Conservation (phyloP, 2,329 filamentous ascomycete species). For the Cephalotrichum gorgonifer region DNA sequence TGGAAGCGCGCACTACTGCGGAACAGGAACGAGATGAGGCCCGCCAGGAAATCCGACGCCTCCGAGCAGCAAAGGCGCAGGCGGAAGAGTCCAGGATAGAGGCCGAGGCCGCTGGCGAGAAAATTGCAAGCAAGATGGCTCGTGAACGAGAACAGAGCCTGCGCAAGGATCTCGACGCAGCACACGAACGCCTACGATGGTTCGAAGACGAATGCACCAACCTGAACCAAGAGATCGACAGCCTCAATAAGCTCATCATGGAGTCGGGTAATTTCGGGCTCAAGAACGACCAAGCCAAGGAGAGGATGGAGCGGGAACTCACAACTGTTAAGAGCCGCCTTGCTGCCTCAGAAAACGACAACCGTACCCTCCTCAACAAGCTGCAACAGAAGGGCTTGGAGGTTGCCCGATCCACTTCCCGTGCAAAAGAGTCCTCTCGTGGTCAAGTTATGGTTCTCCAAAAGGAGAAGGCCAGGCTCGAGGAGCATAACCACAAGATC, state of each 20-base stretch:
- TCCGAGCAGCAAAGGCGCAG: slow-evolving; percentile 74
- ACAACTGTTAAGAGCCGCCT: slow-evolving; percentile 84
- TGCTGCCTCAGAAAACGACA: slow-evolving; percentile 90
- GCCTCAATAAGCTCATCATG: slow-evolving; percentile 75
- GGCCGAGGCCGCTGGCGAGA: slow-evolving; percentile 72
- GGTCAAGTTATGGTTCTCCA: slow-evolving; percentile 67
- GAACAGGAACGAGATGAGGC: slow-evolving; percentile 87
- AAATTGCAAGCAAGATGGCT: slow-evolving; percentile 65
- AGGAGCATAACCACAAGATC: slow-evolving; percentile 73
- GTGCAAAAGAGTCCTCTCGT: slow-evolving; percentile 73
- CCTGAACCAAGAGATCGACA: slow-evolving; percentile 70
- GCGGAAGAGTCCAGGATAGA: slow-evolving; percentile 78
- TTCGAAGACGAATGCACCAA: slow-evolving; percentile 70
- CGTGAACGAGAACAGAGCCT: slow-evolving; percentile 71
- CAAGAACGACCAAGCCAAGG: slow-evolving; percentile 88
- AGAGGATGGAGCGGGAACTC: slow-evolving; percentile 82
- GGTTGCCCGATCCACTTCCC: slow-evolving; percentile 81
- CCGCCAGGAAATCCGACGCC: slow-evolving; percentile 69
- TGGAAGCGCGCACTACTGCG: slow-evolving; percentile 66
- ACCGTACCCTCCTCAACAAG: slow-evolving; percentile 89
- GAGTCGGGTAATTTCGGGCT: slow-evolving; percentile 83
- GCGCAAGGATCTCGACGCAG: slow-evolving; percentile 69
- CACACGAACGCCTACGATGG: slow-evolving; percentile 64
- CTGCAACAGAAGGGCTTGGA: slow-evolving; percentile 95
- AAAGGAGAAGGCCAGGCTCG: slow-evolving; percentile 69